Conservation (phyloP, 805 yeast species). For the Wickerhamomyces sydowiorum region DNA sequence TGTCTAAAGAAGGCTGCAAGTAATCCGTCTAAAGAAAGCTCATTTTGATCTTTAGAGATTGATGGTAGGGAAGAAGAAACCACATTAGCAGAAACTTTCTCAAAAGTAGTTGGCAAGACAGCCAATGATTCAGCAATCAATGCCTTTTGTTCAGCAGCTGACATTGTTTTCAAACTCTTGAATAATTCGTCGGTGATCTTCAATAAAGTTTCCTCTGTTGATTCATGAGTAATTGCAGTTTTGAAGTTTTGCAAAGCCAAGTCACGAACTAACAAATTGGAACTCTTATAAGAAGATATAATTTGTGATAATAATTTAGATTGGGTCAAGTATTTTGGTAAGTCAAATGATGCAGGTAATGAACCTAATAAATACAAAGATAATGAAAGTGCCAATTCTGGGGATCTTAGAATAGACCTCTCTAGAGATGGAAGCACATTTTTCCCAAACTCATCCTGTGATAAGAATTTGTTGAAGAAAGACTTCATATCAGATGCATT, state of each 20-base stretch:
- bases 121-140: slow-evolving; percentile 42
- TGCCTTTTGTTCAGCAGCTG: slow-evolving; percentile 61
- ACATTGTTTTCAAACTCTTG: slow-evolving; percentile 50
- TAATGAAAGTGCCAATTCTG: slow-evolving; percentile 63
- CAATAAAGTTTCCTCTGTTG: slow-evolving; percentile 23
- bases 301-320: slow-evolving; percentile 48
- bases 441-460: slow-evolving; percentile 30
- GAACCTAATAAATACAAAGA: slow-evolving; percentile 42
- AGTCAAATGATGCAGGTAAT: slow-evolving; percentile 29
- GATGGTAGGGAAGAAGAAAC: slow-evolving; percentile 41
- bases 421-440: slow-evolving; percentile 57
- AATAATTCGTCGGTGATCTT: slow-evolving; percentile 47
- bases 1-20: slow-evolving; percentile 45
- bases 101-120: slow-evolving; percentile 21
- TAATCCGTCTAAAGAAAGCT: slow-evolving; percentile 45
- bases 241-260: slow-evolving; percentile 14
- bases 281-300: slow-evolving; percentile 55
- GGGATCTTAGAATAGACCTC: slow-evolving; percentile 70
- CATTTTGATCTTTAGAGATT: slow-evolving; percentile 74
- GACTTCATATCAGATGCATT: slow-evolving; percentile 34
- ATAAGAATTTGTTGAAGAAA: slow-evolving; percentile 39
- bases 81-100: slow-evolving; percentile 31
- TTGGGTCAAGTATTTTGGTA: slow-evolving; percentile 33
- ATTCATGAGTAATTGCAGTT: slow-evolving; percentile 30
- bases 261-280: slow-evolving; percentile 59